Conservation (phyloP, 2,329 filamentous ascomycete genomes). For the Colletotrichum plurivorum region DNA sequence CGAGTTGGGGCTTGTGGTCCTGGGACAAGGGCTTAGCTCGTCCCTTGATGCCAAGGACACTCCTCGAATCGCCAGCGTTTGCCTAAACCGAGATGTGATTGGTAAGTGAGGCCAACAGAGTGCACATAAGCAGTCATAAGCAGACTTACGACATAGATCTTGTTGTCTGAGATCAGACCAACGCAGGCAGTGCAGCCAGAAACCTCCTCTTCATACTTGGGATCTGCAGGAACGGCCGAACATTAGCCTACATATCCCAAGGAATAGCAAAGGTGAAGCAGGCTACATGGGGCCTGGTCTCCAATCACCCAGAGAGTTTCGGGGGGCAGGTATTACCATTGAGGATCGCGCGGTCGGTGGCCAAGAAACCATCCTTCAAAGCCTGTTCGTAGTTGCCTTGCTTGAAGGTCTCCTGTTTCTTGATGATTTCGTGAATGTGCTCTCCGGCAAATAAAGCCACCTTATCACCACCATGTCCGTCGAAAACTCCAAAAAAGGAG, state of each 20-base stretch:
- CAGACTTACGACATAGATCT: slow-evolving; percentile 91
- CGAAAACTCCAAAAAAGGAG: slow-evolving; percentile 98
- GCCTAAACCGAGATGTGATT: slow-evolving; percentile 71
- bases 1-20: slow-evolving; percentile 98
- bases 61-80: slow-evolving; percentile 96
- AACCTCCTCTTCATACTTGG: slow-evolving; percentile 96
- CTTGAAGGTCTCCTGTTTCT: slow-evolving; percentile 95
- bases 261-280: neutral
- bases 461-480: slow-evolving; percentile 97
- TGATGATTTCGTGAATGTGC: slow-evolving; percentile 92
- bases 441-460: slow-evolving; percentile 94
- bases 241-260: slow-evolving; percentile 25
- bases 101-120: slow-evolving; percentile 45
- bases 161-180: slow-evolving; percentile 87
- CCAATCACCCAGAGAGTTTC: slow-evolving; percentile 43
- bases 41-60: slow-evolving; percentile 95
- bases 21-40: slow-evolving; percentile 98
- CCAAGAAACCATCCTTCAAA: slow-evolving; percentile 96
- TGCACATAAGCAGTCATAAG: slow-evolving; percentile 27
- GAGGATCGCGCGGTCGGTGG: slow-evolving; percentile 94
- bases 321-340: slow-evolving; percentile 75
- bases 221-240: slow-evolving; percentile 73
- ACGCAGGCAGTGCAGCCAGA: slow-evolving; percentile 98
- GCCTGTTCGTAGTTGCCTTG: slow-evolving; percentile 93
- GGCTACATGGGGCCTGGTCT: too few species aligned